Conservation (phyloP, 2,329 filamentous ascomycete genomes). For the Phialophora verrucosa region DNA sequence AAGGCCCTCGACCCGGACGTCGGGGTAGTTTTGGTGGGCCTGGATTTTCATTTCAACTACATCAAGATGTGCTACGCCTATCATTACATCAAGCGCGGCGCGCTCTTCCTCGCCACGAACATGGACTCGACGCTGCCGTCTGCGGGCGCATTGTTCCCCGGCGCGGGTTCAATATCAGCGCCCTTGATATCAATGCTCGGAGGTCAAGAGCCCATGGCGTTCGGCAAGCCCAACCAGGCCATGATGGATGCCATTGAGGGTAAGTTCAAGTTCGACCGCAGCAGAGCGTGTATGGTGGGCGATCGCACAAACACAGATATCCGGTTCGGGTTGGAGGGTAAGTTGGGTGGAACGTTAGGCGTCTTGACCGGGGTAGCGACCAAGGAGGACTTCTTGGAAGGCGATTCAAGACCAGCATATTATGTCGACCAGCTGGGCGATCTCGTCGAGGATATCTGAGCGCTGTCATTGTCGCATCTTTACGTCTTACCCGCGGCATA, state of each 20-base stretch:
- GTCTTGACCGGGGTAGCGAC: constrained; percentile 85
- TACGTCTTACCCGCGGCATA: background rate
- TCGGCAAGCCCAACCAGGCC: constrained; percentile 95
- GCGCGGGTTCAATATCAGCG: constrained; percentile 81
- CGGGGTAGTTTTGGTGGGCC: constrained; percentile 82
- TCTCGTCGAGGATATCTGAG: constrained; percentile 53
- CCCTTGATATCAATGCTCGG: constrained; percentile 75
- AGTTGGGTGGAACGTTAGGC: constrained; percentile 85
- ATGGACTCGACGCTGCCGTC: constrained; percentile 87
- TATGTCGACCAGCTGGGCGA: constrained; percentile 88
- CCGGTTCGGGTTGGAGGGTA: constrained; percentile 88
- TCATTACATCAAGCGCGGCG: constrained; percentile 81
- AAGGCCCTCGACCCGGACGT: constrained; percentile 83
- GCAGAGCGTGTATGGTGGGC: constrained; percentile 90
- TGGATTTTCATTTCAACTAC: constrained; percentile 96
- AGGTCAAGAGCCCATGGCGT: constrained; percentile 69
- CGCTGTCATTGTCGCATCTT: background rate
- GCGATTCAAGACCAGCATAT: constrained; percentile 73
- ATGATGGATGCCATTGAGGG: constrained; percentile 99
- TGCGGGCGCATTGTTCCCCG: constrained; percentile 83
- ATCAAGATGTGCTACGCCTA: constrained; percentile 84
- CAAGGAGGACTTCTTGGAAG: constrained; percentile 83
- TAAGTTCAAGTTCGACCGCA: constrained; percentile 86
- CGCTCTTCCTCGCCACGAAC: constrained; percentile 90
- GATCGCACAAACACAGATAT: constrained; percentile 96